Evolutionary conservation across 1,284 basidiomycete species (phyloP).

Genomic region (Fomitopsis betulina): DNA sequence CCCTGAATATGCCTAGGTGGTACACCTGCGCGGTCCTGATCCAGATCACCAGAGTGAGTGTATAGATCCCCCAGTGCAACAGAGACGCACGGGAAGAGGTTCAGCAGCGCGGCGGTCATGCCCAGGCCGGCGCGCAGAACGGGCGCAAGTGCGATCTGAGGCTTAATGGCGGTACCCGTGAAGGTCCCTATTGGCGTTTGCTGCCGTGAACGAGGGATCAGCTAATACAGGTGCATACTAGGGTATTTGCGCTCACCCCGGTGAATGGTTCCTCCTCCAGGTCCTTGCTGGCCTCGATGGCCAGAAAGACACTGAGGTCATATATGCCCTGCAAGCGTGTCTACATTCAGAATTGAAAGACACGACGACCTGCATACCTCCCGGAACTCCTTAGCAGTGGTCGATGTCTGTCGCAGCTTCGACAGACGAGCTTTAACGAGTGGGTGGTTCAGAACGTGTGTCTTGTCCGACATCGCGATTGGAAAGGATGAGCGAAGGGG

Average conservation of each 20-base stretch:
- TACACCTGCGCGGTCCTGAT: slow-evolving; percentile 76
- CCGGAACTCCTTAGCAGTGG: slow-evolving; percentile 73
- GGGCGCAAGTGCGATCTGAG: slow-evolving; percentile 82
- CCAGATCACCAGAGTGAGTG: background rate
- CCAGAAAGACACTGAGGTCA: slow-evolving; percentile 69
- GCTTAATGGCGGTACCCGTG: slow-evolving; percentile 61
- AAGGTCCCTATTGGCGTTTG: slow-evolving; percentile 66
- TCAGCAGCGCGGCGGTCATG: slow-evolving; percentile 86
- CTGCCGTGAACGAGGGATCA: slow-evolving; percentile 28
- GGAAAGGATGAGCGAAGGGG: background rate
- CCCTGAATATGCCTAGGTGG: slow-evolving; percentile 87
- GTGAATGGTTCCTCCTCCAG: slow-evolving; percentile 57
- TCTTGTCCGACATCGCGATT: slow-evolving; percentile 27
- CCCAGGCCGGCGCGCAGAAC: slow-evolving; percentile 91
- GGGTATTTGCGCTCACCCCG: slow-evolving; percentile 43
- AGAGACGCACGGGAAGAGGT: slow-evolving; percentile 70
- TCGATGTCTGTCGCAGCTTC: slow-evolving; percentile 59
- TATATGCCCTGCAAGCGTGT: slow-evolving; percentile 49
- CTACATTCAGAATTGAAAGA: background rate
- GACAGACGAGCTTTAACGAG: slow-evolving; percentile 70
- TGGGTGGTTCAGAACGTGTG: slow-evolving; percentile 67
- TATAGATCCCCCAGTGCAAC: too few species aligned
- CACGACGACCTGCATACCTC: slow-evolving; percentile 42
- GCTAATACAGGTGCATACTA: background rate
- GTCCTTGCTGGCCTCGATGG: slow-evolving; percentile 68